Evolutionary conservation across 129 eudicot species (phyloP).

Genomic region (Flaveria sonorensis): DNA sequence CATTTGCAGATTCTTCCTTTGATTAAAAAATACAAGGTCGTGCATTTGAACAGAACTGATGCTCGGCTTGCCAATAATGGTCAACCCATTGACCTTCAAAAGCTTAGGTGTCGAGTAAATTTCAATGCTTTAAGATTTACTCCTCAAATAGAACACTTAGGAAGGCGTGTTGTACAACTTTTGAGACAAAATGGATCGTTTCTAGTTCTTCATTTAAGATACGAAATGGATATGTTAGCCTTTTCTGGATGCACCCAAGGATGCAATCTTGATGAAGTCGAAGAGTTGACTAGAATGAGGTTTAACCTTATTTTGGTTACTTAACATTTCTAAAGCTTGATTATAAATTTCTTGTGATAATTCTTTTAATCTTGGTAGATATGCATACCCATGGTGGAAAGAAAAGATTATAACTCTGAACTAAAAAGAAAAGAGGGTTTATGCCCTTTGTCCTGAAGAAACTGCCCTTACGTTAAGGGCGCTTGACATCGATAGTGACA

Average conservation of each 20-base stretch:
- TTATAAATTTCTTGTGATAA: neutral
- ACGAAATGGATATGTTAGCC: constrained; percentile 96
- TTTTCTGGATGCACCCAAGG: constrained; percentile 93
- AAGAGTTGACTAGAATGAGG: constrained; percentile 91
- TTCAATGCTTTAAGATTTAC: constrained; percentile 65
- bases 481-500: too few relatives aligned
- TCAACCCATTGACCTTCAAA: constrained; percentile 71
- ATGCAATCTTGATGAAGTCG: constrained; percentile 70
- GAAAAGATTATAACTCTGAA: too few relatives aligned
- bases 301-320: constrained; percentile 19
- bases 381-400: too few relatives aligned
- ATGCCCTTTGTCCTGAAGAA: too few relatives aligned
- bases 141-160: too few relatives aligned
- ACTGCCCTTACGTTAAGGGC: too few relatives aligned
- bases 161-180: too few relatives aligned
- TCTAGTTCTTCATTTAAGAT: constrained; percentile 14
- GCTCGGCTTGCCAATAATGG: constrained; percentile 88
- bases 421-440: too few relatives aligned
- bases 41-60: constrained; percentile 84
- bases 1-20: constrained; percentile 77
- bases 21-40: constrained; percentile 67
- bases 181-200: too few relatives aligned
- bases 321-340: neutral
- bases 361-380: neutral
- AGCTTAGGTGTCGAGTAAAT: constrained; percentile 80